A percentile compares a stretch with the other conserved stretches of the same genome.
phyloP scores from a whole-genome alignment of 352 stramenopile species.

The Globisporangium splendens region DNA sequence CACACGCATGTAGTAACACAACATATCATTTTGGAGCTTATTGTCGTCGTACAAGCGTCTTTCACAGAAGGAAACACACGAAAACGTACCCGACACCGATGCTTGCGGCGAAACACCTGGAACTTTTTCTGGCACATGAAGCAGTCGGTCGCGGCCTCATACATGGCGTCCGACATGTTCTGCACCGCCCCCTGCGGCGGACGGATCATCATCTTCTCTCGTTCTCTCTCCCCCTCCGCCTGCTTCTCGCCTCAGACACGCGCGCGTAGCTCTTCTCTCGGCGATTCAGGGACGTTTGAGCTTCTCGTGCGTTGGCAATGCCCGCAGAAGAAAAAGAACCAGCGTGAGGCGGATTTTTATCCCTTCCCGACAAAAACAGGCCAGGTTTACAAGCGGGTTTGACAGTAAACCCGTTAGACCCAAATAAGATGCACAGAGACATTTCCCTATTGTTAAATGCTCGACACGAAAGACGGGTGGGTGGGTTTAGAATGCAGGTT shows the following conservation, averaged over 20 bases:
- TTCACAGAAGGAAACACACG: constrained; percentile 1
- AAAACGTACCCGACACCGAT: constrained; percentile 63
- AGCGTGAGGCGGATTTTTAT: constrained; percentile 5
- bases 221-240: not conserved
- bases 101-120: constrained; percentile 80
- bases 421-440: no score
- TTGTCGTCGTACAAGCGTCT: no score
- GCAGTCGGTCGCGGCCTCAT: constrained; percentile 63
- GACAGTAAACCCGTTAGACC: no score
- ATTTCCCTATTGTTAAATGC: no score
- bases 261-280: no score
- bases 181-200: constrained; percentile 15
- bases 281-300: not conserved
- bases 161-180: constrained; percentile 40
- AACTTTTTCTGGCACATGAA: constrained; percentile 84
- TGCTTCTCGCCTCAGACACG: not conserved
- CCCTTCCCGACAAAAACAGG: not conserved
- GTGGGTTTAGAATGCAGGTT: no score
- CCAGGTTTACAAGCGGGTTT: no score
- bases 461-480: no score
- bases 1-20: not conserved
- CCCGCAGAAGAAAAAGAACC: constrained; percentile 8
- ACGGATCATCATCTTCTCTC: constrained; percentile 14
- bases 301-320: not conserved
- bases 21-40: no score